Percentiles rank a stretch among this genome's conserved stretches.
Evolutionary conservation across 805 yeast genomes (phyloP).

Genomic region (Soucietia sequanensis): DNA sequence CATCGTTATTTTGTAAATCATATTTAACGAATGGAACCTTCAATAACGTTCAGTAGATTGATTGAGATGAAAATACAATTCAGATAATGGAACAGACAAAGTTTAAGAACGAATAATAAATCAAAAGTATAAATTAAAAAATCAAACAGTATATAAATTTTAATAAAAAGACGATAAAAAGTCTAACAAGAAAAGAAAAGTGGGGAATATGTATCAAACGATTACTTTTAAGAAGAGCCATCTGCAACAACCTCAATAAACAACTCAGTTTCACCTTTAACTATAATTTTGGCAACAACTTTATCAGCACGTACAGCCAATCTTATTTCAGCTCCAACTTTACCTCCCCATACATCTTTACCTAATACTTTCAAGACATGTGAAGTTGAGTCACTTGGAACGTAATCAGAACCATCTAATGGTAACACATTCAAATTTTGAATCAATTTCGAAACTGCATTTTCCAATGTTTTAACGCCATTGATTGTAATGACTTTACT

Average conservation of each 20-base stretch:
- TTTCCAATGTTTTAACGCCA: slow-evolving; percentile 32
- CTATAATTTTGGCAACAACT: slow-evolving; percentile 58
- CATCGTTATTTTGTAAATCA: no score
- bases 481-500: slow-evolving; percentile 67
- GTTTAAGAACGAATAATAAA: no score
- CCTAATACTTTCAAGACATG: slow-evolving; percentile 84
- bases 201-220: no score
- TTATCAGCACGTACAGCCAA: slow-evolving; percentile 56
- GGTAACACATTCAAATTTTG: slow-evolving; percentile 53
- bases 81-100: no score
- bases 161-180: no score
- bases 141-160: slow-evolving; percentile 1
- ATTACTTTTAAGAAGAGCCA: no score
- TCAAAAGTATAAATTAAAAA: slow-evolving; percentile 1
- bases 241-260: slow-evolving; percentile 52
- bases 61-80: no score
- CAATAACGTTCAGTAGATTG: no score
- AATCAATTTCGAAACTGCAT: slow-evolving; percentile 51
- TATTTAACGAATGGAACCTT: no score
- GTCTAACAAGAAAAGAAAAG: no score
- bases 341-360: slow-evolving; percentile 62
- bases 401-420: slow-evolving; percentile 69
- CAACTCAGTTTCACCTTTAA: slow-evolving; percentile 46
- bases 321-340: slow-evolving; percentile 50
- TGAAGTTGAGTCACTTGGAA: slow-evolving; percentile 54